These are phyloP conservation scores for Plasmodium chabaudi DNA, from an alignment of 169 alveolate species.

Conservation along the genomic window DNA sequence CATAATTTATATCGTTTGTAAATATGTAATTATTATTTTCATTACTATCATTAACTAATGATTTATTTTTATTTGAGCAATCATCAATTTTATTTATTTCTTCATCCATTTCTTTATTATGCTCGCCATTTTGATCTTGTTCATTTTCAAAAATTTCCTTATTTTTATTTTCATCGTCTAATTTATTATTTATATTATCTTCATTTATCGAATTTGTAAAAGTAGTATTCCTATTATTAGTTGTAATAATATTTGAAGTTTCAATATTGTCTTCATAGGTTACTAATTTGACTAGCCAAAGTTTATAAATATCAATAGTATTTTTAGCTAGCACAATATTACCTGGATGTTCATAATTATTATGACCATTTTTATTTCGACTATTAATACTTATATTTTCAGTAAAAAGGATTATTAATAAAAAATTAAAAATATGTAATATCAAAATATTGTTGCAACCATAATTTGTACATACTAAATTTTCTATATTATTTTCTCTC, in stretches of 20 bases:
- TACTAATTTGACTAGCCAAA: not conserved
- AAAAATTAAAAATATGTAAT: conserved; percentile 54
- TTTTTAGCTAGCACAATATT: conserved; percentile 1
- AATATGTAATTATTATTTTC: not conserved
- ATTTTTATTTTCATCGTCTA: not conserved
- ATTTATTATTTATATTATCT: not conserved
- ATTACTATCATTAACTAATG: not conserved
- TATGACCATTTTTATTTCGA: not conserved
- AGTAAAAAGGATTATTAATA: conserved; percentile 43
- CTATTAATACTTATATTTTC: conserved; percentile 42
- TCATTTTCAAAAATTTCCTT: not conserved
- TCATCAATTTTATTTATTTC: no score
- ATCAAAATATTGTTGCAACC: conserved; percentile 39
- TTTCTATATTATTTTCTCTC: conserved; percentile 32
- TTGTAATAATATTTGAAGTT: not conserved
- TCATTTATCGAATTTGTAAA: not conserved
- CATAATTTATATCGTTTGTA: not conserved
- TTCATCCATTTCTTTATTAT: not conserved
- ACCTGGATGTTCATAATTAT: not conserved
- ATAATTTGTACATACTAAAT: not conserved
- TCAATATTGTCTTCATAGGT: not conserved
- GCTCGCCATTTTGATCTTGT: not conserved
- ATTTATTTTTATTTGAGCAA: no score
- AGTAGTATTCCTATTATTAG: not conserved
- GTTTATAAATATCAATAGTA: conserved; percentile 19